Conservation (phyloP, 768 basidiomycete species). For the Sarcodon sp. region DNA sequence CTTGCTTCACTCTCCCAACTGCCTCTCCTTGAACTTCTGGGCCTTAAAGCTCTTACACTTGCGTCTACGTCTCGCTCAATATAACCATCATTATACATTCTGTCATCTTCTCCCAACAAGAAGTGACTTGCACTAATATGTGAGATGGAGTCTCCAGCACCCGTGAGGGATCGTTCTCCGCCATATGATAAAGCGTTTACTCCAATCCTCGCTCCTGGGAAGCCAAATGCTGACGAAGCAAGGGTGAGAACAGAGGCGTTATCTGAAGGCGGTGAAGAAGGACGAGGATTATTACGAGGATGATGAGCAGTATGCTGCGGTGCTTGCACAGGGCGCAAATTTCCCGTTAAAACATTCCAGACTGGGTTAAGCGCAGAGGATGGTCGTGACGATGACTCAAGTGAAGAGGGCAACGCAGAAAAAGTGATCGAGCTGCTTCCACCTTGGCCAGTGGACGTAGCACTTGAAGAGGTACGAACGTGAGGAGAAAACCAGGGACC, state of each 20-base stretch:
- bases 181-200: slow-evolving; percentile 12
- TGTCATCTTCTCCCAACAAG: slow-evolving; percentile 32
- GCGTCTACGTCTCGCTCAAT: slow-evolving; percentile 63
- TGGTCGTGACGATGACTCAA: slow-evolving; percentile 24
- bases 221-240: slow-evolving; percentile 84
- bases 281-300: slow-evolving; percentile 91
- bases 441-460: slow-evolving; percentile 24
- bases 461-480: slow-evolving; percentile 39
- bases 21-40: slow-evolving; percentile 72
- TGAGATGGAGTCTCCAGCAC: slow-evolving; percentile 45
- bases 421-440: slow-evolving; percentile 59
- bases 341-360: slow-evolving; percentile 12
- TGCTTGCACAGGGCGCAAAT: slow-evolving; percentile 47
- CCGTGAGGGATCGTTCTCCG: slow-evolving; percentile 18
- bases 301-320: slow-evolving; percentile 88
- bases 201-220: slow-evolving; percentile 42
- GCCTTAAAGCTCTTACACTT: slow-evolving; percentile 80
- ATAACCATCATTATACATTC: slow-evolving; percentile 25
- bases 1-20: slow-evolving; percentile 91
- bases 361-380: slow-evolving; percentile 10
- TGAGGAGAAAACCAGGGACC: slow-evolving; percentile 43
- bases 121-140: slow-evolving; percentile 65
- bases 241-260: slow-evolving; percentile 90
- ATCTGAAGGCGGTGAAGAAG: slow-evolving; percentile 80
- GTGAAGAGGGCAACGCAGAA: slow-evolving; percentile 47